phyloP scores from a whole-genome alignment of 441 rosid genomes.

The Arabidopsis lyrata region DNA sequence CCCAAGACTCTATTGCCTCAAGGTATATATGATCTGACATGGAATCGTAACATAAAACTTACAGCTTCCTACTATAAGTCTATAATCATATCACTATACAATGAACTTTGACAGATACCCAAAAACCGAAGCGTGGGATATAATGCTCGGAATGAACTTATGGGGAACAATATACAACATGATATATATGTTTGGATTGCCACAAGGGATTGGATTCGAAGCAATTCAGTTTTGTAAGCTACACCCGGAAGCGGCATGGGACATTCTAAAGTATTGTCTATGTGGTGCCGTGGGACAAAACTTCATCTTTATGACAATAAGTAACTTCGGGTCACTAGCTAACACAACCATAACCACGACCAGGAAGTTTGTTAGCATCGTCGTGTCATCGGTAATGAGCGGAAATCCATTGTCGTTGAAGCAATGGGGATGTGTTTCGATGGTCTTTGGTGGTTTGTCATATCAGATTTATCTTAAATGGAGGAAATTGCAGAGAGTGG shows the following conservation, averaged over 20 bases:
- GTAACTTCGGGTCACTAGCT: constrained; percentile 90
- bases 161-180: constrained; percentile 95
- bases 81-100: background rate
- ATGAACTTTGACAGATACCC: constrained; percentile 61
- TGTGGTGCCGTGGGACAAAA: constrained; percentile 98
- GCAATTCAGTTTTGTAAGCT: constrained; percentile 78
- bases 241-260: constrained; percentile 95
- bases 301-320: constrained; percentile 91
- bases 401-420: constrained; percentile 86
- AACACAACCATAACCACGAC: constrained; percentile 96
- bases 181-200: constrained; percentile 90
- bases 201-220: constrained; percentile 72
- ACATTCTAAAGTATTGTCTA: constrained; percentile 80
- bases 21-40: constrained; percentile 53
- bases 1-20: constrained; percentile 84
- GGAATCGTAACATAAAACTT: background rate
- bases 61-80: background rate
- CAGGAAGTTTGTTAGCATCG: constrained; percentile 91
- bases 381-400: constrained; percentile 85
- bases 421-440: constrained; percentile 92
- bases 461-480: constrained; percentile 93
- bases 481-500: constrained; percentile 73
- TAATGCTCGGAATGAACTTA: constrained; percentile 96
- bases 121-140: constrained; percentile 90
- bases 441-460: constrained; percentile 95